Conservation (phyloP, 2,329 filamentous ascomycete species). For the Ophidiomyces ophidiicola region DNA sequence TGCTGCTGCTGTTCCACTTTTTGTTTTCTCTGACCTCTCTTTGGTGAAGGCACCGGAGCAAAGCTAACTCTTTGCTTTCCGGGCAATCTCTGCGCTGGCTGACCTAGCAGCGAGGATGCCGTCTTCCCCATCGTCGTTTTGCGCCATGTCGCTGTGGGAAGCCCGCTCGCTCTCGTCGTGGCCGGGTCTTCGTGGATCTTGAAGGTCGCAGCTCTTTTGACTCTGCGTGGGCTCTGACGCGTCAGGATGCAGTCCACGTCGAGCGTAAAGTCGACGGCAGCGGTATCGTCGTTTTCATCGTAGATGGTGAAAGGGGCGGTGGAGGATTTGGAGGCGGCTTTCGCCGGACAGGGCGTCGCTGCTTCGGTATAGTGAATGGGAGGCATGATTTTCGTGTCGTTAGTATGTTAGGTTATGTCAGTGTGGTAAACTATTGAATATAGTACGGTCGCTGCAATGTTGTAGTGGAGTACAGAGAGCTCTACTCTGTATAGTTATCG, state of each 20-base stretch:
- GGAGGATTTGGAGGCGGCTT: constrained; percentile 13
- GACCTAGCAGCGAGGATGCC: constrained; percentile 28
- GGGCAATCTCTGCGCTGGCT: constrained; percentile 32
- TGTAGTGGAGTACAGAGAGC: too few relatives aligned
- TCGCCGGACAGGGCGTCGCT: constrained; percentile 26
- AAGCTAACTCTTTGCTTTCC: constrained; percentile 22
- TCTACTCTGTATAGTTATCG: too few relatives aligned
- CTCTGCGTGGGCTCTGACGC: constrained; percentile 22
- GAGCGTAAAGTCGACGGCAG: constrained; percentile 32
- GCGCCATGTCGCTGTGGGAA: constrained; percentile 15
- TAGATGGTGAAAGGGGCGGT: constrained; percentile 19
- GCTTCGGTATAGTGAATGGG: constrained; percentile 16
- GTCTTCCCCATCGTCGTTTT: constrained; percentile 11
- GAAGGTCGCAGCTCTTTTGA: constrained; percentile 22
- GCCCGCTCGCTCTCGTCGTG: constrained; percentile 6
- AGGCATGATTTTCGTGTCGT: too few relatives aligned
- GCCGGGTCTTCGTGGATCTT: constrained; percentile 30
- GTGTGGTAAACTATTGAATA: too few relatives aligned
- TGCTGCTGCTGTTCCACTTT: constrained; percentile 8
- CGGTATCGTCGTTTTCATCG: constrained; percentile 26
- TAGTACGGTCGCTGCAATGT: too few relatives aligned
- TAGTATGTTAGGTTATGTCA: too few relatives aligned
- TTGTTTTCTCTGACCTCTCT: constrained; percentile 9
- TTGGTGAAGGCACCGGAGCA: constrained; percentile 16
- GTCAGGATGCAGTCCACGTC: constrained; percentile 25